Evolutionary conservation across 2,329 filamentous ascomycete genomes (phyloP), one percentile per base, ranked within the genome.

Genomic region (Thielaviopsis punctulata): DNA sequence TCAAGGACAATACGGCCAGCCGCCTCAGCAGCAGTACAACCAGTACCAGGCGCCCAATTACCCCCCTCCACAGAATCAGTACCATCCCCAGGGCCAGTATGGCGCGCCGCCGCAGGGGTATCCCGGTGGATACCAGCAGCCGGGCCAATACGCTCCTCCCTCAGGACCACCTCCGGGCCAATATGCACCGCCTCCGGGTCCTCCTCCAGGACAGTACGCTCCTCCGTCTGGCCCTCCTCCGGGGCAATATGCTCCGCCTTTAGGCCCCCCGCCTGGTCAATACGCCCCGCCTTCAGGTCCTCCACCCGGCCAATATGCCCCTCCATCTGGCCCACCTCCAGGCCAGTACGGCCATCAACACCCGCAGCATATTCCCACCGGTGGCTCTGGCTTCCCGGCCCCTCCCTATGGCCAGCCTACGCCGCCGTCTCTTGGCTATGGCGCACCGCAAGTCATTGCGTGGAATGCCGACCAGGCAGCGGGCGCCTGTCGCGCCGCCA

Each of bases 401-500:
- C 25, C 59, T 63, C 39, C 58, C 59, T 57, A 5, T 56, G 56
- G 7, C 70, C 75, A 43, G n/a, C 77, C 82, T 10, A 78, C 81
- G 1, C 74, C 76, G 10, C 77, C 86, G 0, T 84, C 84, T 0
- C 66, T 75, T 0, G 89, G 89, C 33, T 95, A 95, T 61, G 79
- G 79, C 2, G 74, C 82, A 0, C 77, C 79, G 12, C 83, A 85
- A 60, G 70, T 77, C 45, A 83, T 86, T 44, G 72, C 77, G 25
- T 82, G 74, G 72, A 80, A 94, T 57, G 82, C 79, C 47, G 73
- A 69, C 2, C 68, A 71, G 12, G 80, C 92, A 59, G 84, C 86
- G 0, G 77, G 87, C 53, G 76, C 72, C 3, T 70, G 94, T 21
- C 79, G 86, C 51, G 76, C 76, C 59, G 86, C 90, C 2, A 95